Evolutionary conservation across 129 eudicot species (phyloP).

Genomic region (Flaveria linearis): DNA sequence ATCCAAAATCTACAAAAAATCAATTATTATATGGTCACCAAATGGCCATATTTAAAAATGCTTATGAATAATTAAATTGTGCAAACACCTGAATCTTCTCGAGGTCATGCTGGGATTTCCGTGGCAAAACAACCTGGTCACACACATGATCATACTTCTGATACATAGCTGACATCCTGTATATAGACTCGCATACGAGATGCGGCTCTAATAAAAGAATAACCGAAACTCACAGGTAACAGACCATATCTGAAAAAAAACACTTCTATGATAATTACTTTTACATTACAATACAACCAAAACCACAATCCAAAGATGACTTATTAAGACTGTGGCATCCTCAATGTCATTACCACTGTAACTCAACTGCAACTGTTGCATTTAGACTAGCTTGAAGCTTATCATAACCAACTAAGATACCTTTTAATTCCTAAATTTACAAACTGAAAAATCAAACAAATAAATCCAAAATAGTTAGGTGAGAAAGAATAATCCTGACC

Average conservation of each 20-base stretch:
- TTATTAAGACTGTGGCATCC: conserved; percentile 98
- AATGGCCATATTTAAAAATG: not conserved
- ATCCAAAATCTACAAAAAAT: conserved; percentile 68
- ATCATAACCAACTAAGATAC: conserved; percentile 67
- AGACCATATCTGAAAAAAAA: no score
- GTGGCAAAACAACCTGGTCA: conserved; percentile 65
- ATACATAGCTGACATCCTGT: conserved; percentile 49
- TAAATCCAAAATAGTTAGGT: not conserved
- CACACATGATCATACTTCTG: conserved; percentile 24
- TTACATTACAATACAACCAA: conserved; percentile 96
- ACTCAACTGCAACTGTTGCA: conserved; percentile 93
- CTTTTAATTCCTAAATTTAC: not conserved
- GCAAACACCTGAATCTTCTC: conserved; percentile 64
- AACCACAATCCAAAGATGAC: conserved; percentile 97
- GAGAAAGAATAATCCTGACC: conserved; percentile 47
- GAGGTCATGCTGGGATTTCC: conserved; percentile 48
- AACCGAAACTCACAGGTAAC: not conserved
- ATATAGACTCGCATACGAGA: conserved; percentile 12
- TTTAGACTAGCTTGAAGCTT: conserved; percentile 99
- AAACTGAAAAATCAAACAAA: not conserved
- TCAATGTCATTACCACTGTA: conserved; percentile 95
- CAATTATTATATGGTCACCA: not conserved
- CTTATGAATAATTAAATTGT: not conserved
- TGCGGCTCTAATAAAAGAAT: conserved; percentile 1
- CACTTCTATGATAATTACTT: conserved; percentile 42